Evolutionary conservation across 1,284 basidiomycete genomes (phyloP).

Genomic region (Rhodotorula sp.): DNA sequence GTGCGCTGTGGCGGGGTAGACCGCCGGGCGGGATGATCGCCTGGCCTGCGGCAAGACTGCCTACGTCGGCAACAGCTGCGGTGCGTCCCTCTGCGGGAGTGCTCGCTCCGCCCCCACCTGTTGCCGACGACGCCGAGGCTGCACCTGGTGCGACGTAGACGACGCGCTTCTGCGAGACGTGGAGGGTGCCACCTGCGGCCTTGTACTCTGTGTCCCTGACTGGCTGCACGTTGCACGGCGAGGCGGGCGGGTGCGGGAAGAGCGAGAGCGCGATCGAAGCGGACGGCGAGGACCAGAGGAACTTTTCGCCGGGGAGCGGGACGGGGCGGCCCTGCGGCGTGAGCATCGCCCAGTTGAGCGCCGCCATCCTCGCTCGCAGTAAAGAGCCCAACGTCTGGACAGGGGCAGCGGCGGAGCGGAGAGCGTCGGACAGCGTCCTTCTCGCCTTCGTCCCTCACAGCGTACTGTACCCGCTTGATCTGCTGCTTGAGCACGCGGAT

Average conservation of each 20-base stretch:
- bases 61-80: no score
- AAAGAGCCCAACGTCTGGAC: no score
- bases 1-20: no score
- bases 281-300: slow-evolving; percentile 11
- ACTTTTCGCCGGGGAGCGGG: slow-evolving; percentile 38
- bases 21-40: not conserved
- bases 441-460: no score
- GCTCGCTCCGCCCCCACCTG: no score
- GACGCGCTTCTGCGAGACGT: slow-evolving; percentile 32
- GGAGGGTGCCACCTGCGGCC: slow-evolving; percentile 17
- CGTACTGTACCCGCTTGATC: no score
- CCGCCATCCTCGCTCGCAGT: slow-evolving; percentile 38
- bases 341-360: slow-evolving; percentile 36
- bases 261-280: slow-evolving; percentile 13
- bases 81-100: not conserved
- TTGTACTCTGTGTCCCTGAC: not conserved
- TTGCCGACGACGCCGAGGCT: no score
- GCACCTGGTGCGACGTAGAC: slow-evolving; percentile 28
- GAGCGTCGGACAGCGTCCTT: no score
- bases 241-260: slow-evolving; percentile 12
- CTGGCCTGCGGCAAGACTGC: not conserved
- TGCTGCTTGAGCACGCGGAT: no score
- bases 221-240: not conserved
- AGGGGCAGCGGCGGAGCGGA: no score
- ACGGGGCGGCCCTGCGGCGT: slow-evolving; percentile 10